phyloP scores from a whole-genome alignment of 2,329 filamentous ascomycete genomes.

The Emericellopsis cladophorae region DNA sequence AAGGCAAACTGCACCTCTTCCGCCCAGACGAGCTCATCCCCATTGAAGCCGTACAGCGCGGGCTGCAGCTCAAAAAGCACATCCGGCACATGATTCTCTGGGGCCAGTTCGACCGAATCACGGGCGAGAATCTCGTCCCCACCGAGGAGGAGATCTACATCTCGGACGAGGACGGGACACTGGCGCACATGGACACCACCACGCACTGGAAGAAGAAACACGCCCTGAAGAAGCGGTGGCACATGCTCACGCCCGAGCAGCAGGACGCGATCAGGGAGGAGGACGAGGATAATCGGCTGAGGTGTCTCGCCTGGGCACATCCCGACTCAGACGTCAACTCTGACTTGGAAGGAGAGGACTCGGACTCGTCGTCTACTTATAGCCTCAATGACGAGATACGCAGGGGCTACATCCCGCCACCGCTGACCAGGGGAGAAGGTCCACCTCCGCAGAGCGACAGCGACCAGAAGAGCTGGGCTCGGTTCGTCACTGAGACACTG shows the following conservation, averaged over 20 bases:
- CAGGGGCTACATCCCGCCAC: slow-evolving; percentile 17
- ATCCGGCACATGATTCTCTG: slow-evolving; percentile 47
- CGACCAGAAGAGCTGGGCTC: slow-evolving; percentile 11
- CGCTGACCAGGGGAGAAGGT: slow-evolving; percentile 4
- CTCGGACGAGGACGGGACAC: slow-evolving; percentile 27
- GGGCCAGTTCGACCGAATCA: slow-evolving; percentile 45
- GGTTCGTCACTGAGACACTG: slow-evolving; percentile 13
- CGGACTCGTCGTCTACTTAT: slow-evolving; percentile 3
- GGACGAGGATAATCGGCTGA: slow-evolving; percentile 20
- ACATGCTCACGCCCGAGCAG: slow-evolving; percentile 19
- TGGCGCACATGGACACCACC: slow-evolving; percentile 17
- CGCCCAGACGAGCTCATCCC: slow-evolving; percentile 47
- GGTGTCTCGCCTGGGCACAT: slow-evolving; percentile 18
- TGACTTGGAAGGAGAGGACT: slow-evolving; percentile 7
- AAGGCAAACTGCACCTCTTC: slow-evolving; percentile 29
- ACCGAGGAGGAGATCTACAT: slow-evolving; percentile 37
- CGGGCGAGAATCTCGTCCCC: slow-evolving; percentile 36
- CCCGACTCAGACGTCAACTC: slow-evolving; percentile 9
- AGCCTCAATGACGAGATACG: slow-evolving; percentile 18
- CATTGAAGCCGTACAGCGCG: slow-evolving; percentile 38
- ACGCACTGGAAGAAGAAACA: slow-evolving; percentile 31
- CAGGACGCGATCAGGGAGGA: slow-evolving; percentile 22
- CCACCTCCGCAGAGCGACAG: slow-evolving; percentile 5
- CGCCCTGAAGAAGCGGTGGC: slow-evolving; percentile 30
- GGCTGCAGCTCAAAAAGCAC: slow-evolving; percentile 38